Evolutionary conservation across 2,329 filamentous ascomycete genomes (phyloP).

Genomic region (Talaromyces islandicus): DNA sequence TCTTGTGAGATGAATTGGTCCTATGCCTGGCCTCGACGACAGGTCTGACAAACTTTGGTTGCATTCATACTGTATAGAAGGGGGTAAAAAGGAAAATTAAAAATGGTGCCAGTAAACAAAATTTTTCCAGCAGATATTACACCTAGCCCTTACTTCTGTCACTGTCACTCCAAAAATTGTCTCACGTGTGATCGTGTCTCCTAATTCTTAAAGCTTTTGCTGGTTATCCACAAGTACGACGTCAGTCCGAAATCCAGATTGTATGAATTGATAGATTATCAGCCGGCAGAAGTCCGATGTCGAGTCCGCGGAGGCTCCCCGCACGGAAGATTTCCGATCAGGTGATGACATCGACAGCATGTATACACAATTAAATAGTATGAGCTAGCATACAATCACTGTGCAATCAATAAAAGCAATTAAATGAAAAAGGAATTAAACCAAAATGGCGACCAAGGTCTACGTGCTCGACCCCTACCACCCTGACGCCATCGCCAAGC

Average conservation of each 20-base stretch:
- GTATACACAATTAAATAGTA: background rate
- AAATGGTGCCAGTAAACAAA: too few relatives aligned
- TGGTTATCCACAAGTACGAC: background rate
- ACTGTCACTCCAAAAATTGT: too few relatives aligned
- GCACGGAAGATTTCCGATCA: constrained; percentile 1
- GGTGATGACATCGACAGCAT: background rate
- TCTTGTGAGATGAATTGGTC: background rate
- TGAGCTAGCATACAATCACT: background rate
- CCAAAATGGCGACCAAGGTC: background rate
- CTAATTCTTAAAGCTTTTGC: too few relatives aligned
- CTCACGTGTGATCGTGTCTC: too few relatives aligned
- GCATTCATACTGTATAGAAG: background rate
- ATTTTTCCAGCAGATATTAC: too few relatives aligned
- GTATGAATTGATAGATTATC: background rate
- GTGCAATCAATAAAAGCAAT: background rate
- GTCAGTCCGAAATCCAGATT: background rate
- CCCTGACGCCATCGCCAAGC: constrained; percentile 17
- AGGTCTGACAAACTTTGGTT: background rate
- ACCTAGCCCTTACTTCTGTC: too few relatives aligned
- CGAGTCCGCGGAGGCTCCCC: background rate
- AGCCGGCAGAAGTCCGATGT: background rate
- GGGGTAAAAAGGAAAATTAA: too few relatives aligned
- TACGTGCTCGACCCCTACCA: constrained; percentile 22
- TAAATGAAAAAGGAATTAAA: background rate
- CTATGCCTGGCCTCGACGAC: background rate